These are phyloP conservation scores for Dissophora globulifera DNA, from an alignment of 192 early-diverging fungal genomes.

Conservation along the genomic window DNA sequence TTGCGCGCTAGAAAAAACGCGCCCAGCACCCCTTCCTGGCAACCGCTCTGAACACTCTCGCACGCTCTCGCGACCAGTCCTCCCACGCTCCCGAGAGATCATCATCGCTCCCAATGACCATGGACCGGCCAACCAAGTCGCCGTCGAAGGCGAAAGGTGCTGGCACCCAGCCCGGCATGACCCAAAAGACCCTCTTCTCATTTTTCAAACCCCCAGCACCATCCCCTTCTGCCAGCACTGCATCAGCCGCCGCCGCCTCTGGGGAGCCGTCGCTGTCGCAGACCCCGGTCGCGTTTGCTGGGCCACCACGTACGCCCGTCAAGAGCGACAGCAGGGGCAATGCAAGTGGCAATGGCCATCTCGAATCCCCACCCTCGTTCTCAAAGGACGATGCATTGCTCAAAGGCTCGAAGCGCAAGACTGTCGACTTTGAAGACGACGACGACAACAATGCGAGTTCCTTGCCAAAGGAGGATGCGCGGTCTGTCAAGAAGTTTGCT, in stretches of 20 bases:
- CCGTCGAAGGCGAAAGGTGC: conserved; percentile 12
- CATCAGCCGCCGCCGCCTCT: not conserved
- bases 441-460: conserved; percentile 1
- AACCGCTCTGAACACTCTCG: too few species aligned
- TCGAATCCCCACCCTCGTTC: conserved; percentile 30
- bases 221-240: not conserved
- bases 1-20: too few species aligned
- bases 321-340: not conserved
- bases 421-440: conserved; percentile 15
- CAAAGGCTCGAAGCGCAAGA: conserved; percentile 30
- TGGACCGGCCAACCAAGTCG: conserved; percentile 26
- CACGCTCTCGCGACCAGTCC: too few species aligned
- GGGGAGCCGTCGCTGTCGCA: not conserved
- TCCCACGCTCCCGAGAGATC: too few species aligned
- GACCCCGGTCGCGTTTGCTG: not conserved
- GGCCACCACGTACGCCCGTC: conserved; percentile 4
- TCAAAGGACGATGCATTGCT: conserved; percentile 27
- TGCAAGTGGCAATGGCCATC: too few species aligned
- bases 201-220: conserved; percentile 34
- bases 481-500: conserved; percentile 44
- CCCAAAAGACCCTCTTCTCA: conserved; percentile 41
- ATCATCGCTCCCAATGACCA: conserved; percentile 23
- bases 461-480: conserved; percentile 9
- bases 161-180: conserved; percentile 24
- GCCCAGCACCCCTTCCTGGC: too few species aligned